Percentiles rank a stretch among this genome's conserved stretches.
These are phyloP conservation scores for Marsdenia floribunda DNA, from an alignment of 257 asterid species.

Conservation along the genomic window DNA sequence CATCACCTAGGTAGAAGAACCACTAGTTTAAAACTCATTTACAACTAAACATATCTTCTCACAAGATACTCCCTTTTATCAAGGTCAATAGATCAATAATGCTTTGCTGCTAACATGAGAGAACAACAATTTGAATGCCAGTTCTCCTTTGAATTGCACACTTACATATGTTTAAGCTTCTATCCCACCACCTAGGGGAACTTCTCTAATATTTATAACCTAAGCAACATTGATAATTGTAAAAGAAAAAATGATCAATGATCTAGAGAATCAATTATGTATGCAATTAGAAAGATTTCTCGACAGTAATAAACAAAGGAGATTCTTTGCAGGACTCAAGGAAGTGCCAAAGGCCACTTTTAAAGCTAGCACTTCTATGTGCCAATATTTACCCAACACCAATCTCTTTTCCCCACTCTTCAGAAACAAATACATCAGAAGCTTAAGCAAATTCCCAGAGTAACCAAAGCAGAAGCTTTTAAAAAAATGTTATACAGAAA, in stretches of 20 bases:
- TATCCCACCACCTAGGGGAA: not conserved
- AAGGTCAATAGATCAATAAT: not conserved
- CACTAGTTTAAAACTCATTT: not conserved
- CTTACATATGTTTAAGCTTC: not conserved
- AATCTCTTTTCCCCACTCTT: too few relatives aligned
- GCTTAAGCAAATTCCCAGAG: not conserved
- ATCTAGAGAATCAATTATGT: not conserved
- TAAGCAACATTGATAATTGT: not conserved
- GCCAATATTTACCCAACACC: too few relatives aligned
- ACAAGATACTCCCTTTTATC: not conserved
- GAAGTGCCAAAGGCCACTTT: too few relatives aligned
- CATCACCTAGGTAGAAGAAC: not conserved
- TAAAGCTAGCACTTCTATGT: too few relatives aligned
- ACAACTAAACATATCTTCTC: not conserved
- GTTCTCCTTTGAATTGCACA: not conserved
- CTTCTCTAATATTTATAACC: not conserved
- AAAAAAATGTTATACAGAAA: too few relatives aligned
- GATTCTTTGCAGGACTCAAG: not conserved
- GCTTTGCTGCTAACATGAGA: not conserved
- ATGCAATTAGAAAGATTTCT: not conserved
- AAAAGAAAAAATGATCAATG: not conserved
- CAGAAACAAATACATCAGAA: not conserved
- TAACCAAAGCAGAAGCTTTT: not conserved
- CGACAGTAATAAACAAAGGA: not conserved
- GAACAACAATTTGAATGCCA: not conserved